These are phyloP conservation scores for Fraxinus americana DNA, from an alignment of 257 asterid species.

Conservation along the genomic window DNA sequence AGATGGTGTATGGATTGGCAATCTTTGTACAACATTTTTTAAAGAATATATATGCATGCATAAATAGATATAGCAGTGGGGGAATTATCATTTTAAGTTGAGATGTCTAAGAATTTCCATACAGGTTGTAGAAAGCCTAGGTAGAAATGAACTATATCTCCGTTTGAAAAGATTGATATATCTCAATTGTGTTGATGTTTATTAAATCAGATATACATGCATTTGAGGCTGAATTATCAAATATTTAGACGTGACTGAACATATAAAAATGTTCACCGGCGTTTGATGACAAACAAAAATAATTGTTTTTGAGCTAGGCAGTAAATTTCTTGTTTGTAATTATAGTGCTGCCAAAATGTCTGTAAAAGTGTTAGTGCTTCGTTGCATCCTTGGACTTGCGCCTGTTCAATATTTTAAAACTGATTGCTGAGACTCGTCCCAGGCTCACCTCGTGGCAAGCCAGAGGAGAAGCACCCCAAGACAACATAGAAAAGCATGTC, in stretches of 20 bases:
- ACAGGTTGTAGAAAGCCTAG: neutral
- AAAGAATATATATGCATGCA: neutral
- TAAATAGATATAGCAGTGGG: neutral
- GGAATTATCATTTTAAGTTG: neutral
- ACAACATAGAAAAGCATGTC: no score
- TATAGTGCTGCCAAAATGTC: neutral
- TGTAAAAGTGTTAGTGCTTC: neutral
- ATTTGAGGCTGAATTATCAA: neutral
- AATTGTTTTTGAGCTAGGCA: neutral
- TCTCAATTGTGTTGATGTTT: neutral
- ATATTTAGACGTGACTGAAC: neutral
- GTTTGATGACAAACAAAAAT: neutral
- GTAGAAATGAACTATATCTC: neutral
- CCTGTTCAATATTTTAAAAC: no score
- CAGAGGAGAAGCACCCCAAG: no score
- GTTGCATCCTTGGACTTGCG: no score
- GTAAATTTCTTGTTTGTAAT: neutral
- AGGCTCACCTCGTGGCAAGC: no score
- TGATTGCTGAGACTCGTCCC: no score
- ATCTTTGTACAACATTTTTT: neutral
- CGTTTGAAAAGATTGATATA: neutral
- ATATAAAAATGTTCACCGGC: neutral
- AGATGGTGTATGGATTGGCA: neutral
- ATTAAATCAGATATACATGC: neutral
- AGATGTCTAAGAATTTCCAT: neutral